These are phyloP conservation scores for Flueggea neowawraea DNA, from an alignment of 441 rosid genomes.

Conservation along the genomic window DNA sequence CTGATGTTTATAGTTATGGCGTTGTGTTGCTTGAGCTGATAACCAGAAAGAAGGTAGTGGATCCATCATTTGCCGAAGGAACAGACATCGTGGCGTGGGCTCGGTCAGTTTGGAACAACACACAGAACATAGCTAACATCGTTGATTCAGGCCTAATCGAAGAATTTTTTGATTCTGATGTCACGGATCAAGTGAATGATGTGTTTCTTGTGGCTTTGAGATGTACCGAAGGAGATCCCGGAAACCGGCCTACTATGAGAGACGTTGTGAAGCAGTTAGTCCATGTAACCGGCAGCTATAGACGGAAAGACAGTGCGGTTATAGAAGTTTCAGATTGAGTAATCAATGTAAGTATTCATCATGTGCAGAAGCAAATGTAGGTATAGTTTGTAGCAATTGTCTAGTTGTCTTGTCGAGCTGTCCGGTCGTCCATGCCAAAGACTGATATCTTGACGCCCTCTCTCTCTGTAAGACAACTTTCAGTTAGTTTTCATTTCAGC, in stretches of 20 bases:
- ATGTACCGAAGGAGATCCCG: constrained; percentile 56
- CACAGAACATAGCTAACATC: constrained; percentile 32
- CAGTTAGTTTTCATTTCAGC: too few species aligned
- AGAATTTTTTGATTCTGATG: constrained; percentile 40
- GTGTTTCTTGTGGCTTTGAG: constrained; percentile 44
- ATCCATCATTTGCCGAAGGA: constrained; percentile 39
- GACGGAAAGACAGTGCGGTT: too few species aligned
- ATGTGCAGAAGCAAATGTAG: too few species aligned
- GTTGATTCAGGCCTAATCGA: constrained; percentile 41
- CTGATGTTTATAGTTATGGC: too few species aligned
- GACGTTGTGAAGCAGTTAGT: constrained; percentile 59
- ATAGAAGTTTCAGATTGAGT: too few species aligned
- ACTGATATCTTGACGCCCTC: too few species aligned
- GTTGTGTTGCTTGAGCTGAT: constrained; percentile 74
- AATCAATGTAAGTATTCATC: too few species aligned
- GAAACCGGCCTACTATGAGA: constrained; percentile 63
- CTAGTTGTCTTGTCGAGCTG: too few species aligned
- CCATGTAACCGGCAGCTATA: too few species aligned
- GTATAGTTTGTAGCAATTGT: too few species aligned
- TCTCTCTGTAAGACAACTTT: too few species aligned
- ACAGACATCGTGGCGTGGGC: constrained; percentile 54
- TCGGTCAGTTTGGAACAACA: constrained; percentile 30
- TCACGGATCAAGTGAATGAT: constrained; percentile 42
- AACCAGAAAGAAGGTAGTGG: constrained; percentile 55
- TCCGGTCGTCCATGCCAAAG: too few species aligned